Percentiles rank a stretch among this genome's conserved stretches.
phyloP scores from a whole-genome alignment of 1,284 basidiomycete species.

The Puccinia coronata region DNA sequence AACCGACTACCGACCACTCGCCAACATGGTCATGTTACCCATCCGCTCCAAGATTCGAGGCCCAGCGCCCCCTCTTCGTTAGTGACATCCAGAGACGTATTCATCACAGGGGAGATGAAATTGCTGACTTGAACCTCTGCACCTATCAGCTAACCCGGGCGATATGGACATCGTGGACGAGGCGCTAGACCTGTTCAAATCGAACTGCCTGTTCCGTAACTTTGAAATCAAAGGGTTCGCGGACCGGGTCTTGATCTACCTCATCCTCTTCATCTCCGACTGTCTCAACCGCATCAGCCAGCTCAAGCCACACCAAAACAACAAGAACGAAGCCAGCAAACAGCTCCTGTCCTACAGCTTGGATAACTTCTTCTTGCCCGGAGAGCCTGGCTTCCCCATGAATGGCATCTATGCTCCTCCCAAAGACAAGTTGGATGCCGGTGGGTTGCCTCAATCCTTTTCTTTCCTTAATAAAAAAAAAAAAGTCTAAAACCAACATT shows the following conservation, averaged over 20 bases:
- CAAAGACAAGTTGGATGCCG: slow-evolving; percentile 74
- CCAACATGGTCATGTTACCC: slow-evolving; percentile 86
- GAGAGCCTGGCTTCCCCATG: slow-evolving; percentile 90
- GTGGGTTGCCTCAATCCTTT: slow-evolving; percentile 63
- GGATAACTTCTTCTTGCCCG: slow-evolving; percentile 89
- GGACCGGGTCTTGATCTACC: slow-evolving; percentile 92
- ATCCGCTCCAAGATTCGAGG: slow-evolving; percentile 88
- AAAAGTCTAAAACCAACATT: no score
- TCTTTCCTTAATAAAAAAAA: slow-evolving; percentile 51
- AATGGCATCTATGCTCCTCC: slow-evolving; percentile 89
- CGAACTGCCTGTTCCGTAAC: slow-evolving; percentile 98
- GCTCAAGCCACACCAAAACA: slow-evolving; percentile 25
- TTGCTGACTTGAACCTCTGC: not conserved
- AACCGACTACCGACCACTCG: slow-evolving; percentile 75
- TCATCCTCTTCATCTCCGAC: slow-evolving; percentile 97
- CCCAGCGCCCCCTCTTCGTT: slow-evolving; percentile 72
- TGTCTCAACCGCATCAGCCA: slow-evolving; percentile 84
- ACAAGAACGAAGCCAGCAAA: slow-evolving; percentile 40
- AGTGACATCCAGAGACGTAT: no score
- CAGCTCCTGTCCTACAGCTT: slow-evolving; percentile 64
- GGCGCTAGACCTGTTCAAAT: slow-evolving; percentile 92
- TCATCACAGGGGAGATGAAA: no score
- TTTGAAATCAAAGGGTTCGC: slow-evolving; percentile 98
- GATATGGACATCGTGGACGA: slow-evolving; percentile 92
- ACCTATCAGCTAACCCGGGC: slow-evolving; percentile 68